Evolutionary conservation across 495 filamentous ascomycete genomes (phyloP), one percentile per base, ranked within the genome.

Genomic region (Aspergillus bridgeri): DNA sequence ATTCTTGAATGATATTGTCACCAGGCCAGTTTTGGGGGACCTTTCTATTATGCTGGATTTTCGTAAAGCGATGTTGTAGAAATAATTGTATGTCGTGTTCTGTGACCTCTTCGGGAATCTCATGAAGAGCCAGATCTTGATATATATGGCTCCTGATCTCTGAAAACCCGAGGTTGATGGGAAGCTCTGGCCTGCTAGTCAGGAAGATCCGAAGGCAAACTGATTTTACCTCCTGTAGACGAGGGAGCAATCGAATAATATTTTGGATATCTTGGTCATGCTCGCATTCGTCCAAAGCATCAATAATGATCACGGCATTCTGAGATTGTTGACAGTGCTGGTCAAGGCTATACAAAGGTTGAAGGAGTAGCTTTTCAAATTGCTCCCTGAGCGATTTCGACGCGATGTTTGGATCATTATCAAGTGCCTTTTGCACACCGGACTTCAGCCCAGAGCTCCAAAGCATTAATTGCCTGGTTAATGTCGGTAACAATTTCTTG

Each of bases 281-380:
- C 0, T 75, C 79, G 56, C 79, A 83, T 58, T 82, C 79, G 57
- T 81, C 80, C 18, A 83, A 64, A 42, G 80, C 81, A 63, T 83
- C 80, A 51, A 83, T 62, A 8, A 81, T 69, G 60, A 80, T 65
- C 2, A 73, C 42, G 7, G 70, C n/a, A 29, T n/a, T 50, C 47
- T 24, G 44, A n/a, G 7, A 48, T 57, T 61, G 50, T 20, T 9
- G 23, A 4, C 17, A 57, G 19, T 2, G 8, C 17, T 19, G 42
- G 47, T 42, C n/a, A 42, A 58, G 33, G 2, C 25, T 15, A 18
- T 5, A 29, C 2, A 81, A 60, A 21, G 78, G 75, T 18, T 70
- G 17, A 33, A 76, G 51, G 54, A 82, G 58, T 7, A 83, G 72
- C 59, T 75, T 68, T 9, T 77, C 63, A 54, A 76, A 82, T 61